Base-by-base conservation (phyloP, 2,329 filamentous ascomycete genomes). In the Cladophialophora psammophila region DNA sequence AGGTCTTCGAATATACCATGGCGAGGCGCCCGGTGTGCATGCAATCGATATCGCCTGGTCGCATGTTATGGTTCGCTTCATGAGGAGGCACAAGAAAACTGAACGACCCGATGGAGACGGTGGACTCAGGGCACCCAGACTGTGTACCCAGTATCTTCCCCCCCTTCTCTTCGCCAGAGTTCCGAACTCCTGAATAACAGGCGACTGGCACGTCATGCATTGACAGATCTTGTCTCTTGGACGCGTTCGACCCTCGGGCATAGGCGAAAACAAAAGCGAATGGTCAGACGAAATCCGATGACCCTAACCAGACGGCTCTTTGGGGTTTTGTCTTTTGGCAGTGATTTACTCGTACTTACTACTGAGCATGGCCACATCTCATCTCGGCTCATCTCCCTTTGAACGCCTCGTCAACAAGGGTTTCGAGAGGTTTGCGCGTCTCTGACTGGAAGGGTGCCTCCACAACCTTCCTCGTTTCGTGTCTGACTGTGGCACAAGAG, bases 401-500 rank as follows among this genome's bases (percentile, higher is more conserved):
- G 32, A 60, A 45, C 65, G 60, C 64, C 64, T 54, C 59, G 53
- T 58, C 34, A 48, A 36, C 64, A 20, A 58, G 59, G 53, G 45
- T 56, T 60, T 40, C 35, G 50, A 26, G 26, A 26, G 35, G 20
- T 26, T 34, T 52, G 15, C 13, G 18, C 18, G 48, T 34, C 40
- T 40, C 36, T 45, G 40, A 48, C 9, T 45, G 42, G 53, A 10
- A 61, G 59, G 12, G 26, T 45, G 15, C 42, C 35, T 31, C 48
- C 38, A 45, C 38, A 18, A 26, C 60, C 54, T 61, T 60, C 42
- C 67, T 54, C 40, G 36, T 62, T 69, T 31, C 54, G 59, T 64
- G 64, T 31, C 20, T 40, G 50, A 54, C 31, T 65, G 66, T 70
- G 66, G 56, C 64, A 70, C 66, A 70, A 63, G 59, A 57, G 52